A percentile compares a stretch with the other conserved stretches of the same genome.
phyloP scores from a whole-genome alignment of 1,139 yeast species.

The Scheffersomyces segobiensis region DNA sequence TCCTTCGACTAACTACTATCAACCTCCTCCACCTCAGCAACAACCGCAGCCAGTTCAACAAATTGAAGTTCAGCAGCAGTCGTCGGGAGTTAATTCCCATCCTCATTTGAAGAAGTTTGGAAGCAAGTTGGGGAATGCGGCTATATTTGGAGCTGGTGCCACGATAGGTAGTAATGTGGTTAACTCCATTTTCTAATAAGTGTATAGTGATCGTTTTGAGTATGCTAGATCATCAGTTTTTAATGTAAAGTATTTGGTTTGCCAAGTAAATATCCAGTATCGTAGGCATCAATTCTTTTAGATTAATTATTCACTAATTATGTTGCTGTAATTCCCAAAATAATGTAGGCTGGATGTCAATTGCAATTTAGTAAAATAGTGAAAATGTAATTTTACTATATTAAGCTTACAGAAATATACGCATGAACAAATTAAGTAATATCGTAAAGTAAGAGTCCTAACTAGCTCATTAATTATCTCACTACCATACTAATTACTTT shows the following conservation, averaged over 20 bases:
- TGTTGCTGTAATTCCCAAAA: too few species aligned
- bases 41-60: conserved; percentile 13
- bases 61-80: background rate
- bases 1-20: conserved; percentile 44
- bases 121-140: conserved; percentile 85
- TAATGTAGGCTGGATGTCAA: too few species aligned
- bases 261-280: background rate
- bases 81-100: background rate
- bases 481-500: too few species aligned
- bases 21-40: conserved; percentile 30
- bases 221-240: background rate
- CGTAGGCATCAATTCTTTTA: background rate
- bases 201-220: conserved; percentile 5
- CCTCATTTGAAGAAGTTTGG: conserved; percentile 66
- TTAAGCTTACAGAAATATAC: too few species aligned
- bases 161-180: conserved; percentile 87
- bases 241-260: background rate
- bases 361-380: too few species aligned
- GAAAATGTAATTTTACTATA: too few species aligned
- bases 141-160: conserved; percentile 97
- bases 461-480: too few species aligned
- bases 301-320: too few species aligned
- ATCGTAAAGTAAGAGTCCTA: background rate
- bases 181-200: conserved; percentile 68
- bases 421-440: too few species aligned